phyloP scores from a whole-genome alignment of 148 eudicot species.

The Vaccinium darrowii region DNA sequence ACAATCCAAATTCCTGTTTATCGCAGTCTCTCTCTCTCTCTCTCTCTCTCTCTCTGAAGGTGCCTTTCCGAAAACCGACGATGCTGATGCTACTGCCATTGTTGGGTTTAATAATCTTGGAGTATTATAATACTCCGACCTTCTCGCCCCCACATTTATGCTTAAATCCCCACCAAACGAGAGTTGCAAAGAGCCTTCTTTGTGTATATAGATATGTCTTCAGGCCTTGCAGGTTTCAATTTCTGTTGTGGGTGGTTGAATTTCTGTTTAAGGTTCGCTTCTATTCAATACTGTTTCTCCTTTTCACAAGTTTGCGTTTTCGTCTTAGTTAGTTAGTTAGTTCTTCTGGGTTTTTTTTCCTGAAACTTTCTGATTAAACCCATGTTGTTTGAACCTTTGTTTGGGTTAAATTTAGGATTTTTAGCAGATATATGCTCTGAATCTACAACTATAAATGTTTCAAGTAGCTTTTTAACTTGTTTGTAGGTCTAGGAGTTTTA shows the following conservation, averaged over 20 bases:
- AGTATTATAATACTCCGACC: constrained; percentile 7
- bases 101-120: constrained; percentile 2
- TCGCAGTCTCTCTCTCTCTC: background rate
- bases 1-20: background rate
- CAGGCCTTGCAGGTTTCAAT: background rate
- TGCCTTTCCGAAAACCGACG: constrained; percentile 31
- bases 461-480: constrained; percentile 1
- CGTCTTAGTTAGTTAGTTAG: background rate
- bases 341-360: background rate
- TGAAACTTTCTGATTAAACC: background rate
- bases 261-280: constrained; percentile 1
- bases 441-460: background rate
- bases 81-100: constrained; percentile 17
- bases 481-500: background rate
- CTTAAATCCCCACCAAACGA: constrained; percentile 16
- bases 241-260: background rate
- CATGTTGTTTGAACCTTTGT: background rate
- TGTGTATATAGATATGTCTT: background rate
- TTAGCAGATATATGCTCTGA: background rate
- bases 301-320: background rate
- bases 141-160: constrained; percentile 13
- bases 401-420: background rate
- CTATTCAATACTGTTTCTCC: too few relatives aligned
- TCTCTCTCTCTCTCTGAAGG: background rate
- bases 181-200: constrained; percentile 12